Base-by-base conservation (phyloP, 768 basidiomycete species). In the Sutorius australiensis region DNA sequence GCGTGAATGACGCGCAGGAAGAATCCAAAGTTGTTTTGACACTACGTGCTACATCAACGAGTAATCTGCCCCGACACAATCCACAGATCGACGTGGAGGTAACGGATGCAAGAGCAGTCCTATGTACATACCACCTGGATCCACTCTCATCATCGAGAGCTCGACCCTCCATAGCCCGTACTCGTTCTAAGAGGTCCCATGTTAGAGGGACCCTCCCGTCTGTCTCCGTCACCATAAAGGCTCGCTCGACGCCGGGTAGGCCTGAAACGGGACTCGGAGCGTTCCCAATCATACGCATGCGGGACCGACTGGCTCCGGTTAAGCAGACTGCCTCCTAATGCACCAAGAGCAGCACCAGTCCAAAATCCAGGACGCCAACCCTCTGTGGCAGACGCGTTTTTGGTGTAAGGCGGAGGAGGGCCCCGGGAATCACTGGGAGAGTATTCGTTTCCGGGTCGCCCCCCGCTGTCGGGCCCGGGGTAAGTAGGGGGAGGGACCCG, bases 161-260 rank as follows among this genome's bases (percentile, higher is more conserved):
- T 83, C 5, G 90, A 88, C 27, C 90, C 84, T 30, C 92, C 92
- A 51, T 87, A 80, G 0, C 89, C 92, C 14, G 89, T 88, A 63
- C 89, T 89, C 33, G 80, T 74, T 65, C 91, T 79, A 78, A 88
- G 84, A 21, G 79, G 57, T 6, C 89, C 91, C 43, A 89, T 62
- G 64, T 77, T 81, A 24, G 87, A 89, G 14, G 83, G 66, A 6
- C 87, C 87, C 64, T 87, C 87, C 6, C 82, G 83, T 51, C 87
- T 74, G 61, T 87, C 83, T 19, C 78, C 74, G 9, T 62, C 56
- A 6, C 46, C 55, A 52, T 53, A 57, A 44, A 64, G 40, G 45
- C 59, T 58, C 38, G 56, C 49, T 53, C 67, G 58, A 46, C 66
- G 70, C 21, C 65, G 61, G 46, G 63, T 48, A 6, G 52, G 42